Evolutionary conservation across 1,284 basidiomycete species (phyloP).

Genomic region (Ganoderma multipileum): DNA sequence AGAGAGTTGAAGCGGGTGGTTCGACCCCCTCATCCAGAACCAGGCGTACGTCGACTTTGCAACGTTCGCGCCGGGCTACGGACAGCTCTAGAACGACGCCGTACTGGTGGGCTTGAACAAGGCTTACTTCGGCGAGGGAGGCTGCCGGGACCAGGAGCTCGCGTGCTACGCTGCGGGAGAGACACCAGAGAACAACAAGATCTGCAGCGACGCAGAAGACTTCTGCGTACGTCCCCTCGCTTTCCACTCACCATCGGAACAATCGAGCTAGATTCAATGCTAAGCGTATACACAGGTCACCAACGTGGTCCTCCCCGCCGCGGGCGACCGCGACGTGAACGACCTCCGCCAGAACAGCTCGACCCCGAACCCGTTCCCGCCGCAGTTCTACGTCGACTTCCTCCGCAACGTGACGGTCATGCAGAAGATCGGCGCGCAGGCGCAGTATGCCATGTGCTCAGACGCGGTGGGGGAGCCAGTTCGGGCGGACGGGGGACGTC

Average conservation of each 20-base stretch:
- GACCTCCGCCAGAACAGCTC: constrained; percentile 65
- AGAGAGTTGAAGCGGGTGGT: background rate
- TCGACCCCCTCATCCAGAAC: constrained; percentile 30
- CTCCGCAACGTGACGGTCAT: constrained; percentile 45
- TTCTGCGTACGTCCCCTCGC: constrained; percentile 55
- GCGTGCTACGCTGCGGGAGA: constrained; percentile 63
- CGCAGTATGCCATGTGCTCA: constrained; percentile 44
- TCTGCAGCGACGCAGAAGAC: constrained; percentile 58
- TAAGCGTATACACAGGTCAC: constrained; percentile 51
- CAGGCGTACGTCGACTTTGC: constrained; percentile 67
- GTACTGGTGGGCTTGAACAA: constrained; percentile 56
- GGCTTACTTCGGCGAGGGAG: constrained; percentile 53
- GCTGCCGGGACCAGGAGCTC: constrained; percentile 58
- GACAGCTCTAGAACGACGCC: constrained; percentile 57
- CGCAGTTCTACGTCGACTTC: constrained; percentile 59
- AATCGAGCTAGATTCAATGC: too few species aligned
- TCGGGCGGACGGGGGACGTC: constrained; percentile 55
- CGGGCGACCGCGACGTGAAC: constrained; percentile 58
- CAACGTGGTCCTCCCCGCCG: constrained; percentile 55
- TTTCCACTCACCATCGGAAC: too few species aligned
- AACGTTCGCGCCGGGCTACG: constrained; percentile 67
- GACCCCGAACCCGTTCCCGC: constrained; percentile 54
- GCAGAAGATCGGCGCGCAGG: constrained; percentile 56
- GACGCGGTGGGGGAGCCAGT: constrained; percentile 40
- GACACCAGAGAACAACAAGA: constrained; percentile 48